Conservation (phyloP, 257 asterid species). For the Fraxinus excelsior region DNA sequence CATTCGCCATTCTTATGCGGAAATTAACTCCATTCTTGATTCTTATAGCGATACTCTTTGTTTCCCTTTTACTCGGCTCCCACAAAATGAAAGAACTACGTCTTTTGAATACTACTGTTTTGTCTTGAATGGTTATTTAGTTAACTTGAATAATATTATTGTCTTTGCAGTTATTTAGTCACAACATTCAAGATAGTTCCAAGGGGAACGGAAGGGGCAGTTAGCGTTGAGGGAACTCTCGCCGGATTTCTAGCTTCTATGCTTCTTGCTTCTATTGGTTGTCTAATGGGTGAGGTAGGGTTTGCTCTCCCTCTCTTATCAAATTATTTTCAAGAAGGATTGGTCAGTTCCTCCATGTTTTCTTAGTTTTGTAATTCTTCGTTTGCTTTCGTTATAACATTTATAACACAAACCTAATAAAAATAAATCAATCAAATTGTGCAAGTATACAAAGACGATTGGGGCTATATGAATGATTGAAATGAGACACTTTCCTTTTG, state of each 20-base stretch:
- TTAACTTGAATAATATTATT: slow-evolving; percentile 10
- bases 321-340: neutral
- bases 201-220: slow-evolving; percentile 97
- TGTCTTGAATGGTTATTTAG: neutral
- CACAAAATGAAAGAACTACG: neutral
- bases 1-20: neutral
- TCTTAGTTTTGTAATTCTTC: neutral
- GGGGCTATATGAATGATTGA: neutral
- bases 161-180: slow-evolving; percentile 64
- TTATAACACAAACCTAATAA: neutral
- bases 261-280: slow-evolving; percentile 77
- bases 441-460: neutral
- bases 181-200: slow-evolving; percentile 96
- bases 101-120: neutral
- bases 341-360: neutral
- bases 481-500: neutral
- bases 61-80: neutral
- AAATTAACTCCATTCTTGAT: neutral
- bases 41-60: neutral
- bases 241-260: slow-evolving; percentile 84
- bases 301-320: neutral
- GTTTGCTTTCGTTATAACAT: neutral
- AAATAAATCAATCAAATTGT: neutral
- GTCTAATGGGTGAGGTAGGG: slow-evolving; percentile 64
- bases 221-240: slow-evolving; percentile 88